phyloP scores from a whole-genome alignment of 202 grass and related monocot species.

The Digitaria exilis region DNA sequence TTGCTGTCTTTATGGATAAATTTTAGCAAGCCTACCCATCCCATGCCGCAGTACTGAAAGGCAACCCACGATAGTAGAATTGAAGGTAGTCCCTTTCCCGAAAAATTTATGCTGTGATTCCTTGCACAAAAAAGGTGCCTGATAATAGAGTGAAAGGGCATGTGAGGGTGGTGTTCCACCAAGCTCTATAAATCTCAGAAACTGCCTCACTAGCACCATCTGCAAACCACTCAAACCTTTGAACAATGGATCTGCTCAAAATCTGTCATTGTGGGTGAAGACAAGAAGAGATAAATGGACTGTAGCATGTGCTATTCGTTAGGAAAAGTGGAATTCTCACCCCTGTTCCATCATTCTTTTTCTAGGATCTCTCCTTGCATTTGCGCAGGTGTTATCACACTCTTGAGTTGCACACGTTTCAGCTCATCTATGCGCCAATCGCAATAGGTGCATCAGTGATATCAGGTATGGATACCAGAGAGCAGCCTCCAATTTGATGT shows the following conservation, averaged over 20 bases:
- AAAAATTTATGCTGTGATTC: background rate
- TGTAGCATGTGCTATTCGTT: background rate
- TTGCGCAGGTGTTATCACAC: background rate
- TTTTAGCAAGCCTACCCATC: background rate
- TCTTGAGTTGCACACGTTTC: conserved; percentile 14
- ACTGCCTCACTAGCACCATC: conserved; percentile 27
- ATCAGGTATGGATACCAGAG: too few species aligned
- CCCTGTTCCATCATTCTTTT: background rate
- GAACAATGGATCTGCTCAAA: background rate
- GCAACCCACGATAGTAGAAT: background rate
- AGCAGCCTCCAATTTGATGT: conserved; percentile 29
- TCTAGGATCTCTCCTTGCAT: background rate
- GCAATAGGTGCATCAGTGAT: background rate
- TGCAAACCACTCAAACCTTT: conserved; percentile 7
- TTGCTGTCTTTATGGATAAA: background rate
- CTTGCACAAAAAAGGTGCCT: background rate
- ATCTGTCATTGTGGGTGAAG: background rate
- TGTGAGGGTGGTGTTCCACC: background rate
- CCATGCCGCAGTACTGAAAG: background rate
- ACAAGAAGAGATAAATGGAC: background rate
- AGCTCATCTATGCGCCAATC: conserved; percentile 33
- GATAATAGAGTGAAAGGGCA: background rate
- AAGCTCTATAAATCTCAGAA: conserved; percentile 1
- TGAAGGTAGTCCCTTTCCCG: background rate
- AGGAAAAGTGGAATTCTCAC: background rate